Evolutionary conservation across 1,139 yeast genomes (phyloP).

Genomic region (Diutina ranongensis): DNA sequence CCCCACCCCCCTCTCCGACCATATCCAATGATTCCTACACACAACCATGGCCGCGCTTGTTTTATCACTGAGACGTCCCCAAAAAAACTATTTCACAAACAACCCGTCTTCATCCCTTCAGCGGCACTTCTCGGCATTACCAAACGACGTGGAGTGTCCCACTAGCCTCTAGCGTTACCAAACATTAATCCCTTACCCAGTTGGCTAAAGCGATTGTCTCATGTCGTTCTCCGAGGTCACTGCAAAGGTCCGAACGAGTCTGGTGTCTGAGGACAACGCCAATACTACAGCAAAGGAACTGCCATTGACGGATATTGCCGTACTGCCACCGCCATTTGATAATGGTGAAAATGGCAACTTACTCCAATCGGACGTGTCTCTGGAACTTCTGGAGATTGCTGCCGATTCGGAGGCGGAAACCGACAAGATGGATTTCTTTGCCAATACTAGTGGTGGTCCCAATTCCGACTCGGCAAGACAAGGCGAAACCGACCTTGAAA

Average conservation of each 20-base stretch:
- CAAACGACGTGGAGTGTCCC: neutral
- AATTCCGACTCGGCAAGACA: conserved; percentile 12
- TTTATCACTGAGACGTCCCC: neutral
- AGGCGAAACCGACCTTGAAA: conserved; percentile 26
- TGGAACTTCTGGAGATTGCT: conserved; percentile 46
- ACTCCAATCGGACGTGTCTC: conserved; percentile 8
- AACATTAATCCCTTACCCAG: neutral
- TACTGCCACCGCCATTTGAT: conserved; percentile 29
- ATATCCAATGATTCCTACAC: neutral
- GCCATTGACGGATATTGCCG: conserved; percentile 30
- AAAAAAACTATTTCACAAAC: neutral
- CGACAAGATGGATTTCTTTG: conserved; percentile 54
- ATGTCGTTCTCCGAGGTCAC: neutral
- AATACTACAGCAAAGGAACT: conserved; percentile 15
- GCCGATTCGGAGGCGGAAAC: conserved; percentile 73
- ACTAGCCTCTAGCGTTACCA: neutral
- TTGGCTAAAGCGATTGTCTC: neutral
- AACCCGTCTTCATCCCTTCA: neutral
- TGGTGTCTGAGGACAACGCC: conserved; percentile 5
- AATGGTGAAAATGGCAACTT: conserved; percentile 7
- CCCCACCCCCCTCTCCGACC: conserved; percentile 11
- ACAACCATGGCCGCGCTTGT: neutral
- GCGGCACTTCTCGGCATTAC: neutral
- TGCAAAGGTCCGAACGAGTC: neutral
- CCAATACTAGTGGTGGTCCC: conserved; percentile 14